A percentile compares a stretch with the other conserved stretches of the same genome.
Evolutionary conservation across 2,329 filamentous ascomycete species (phyloP).

Genomic region (Pezicula carpinea): DNA sequence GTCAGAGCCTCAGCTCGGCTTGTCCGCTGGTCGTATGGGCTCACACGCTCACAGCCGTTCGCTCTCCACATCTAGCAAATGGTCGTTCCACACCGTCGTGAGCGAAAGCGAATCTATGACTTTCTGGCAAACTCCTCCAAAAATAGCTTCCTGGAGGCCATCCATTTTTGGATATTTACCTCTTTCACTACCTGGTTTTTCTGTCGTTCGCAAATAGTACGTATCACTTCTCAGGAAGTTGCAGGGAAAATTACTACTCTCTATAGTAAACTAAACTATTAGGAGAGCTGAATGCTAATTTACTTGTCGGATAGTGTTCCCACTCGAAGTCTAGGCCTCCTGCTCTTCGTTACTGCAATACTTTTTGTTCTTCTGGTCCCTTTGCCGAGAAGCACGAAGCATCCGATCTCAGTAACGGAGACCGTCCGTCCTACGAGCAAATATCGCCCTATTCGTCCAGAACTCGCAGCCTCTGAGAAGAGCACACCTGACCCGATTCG

Average conservation of each 20-base stretch:
- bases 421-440: neutral
- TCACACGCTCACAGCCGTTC: constrained; percentile 13
- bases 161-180: neutral
- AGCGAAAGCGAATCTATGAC: constrained; percentile 14
- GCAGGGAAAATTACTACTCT: too few relatives aligned
- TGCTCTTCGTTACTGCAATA: neutral
- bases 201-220: constrained; percentile 10
- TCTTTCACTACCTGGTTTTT: neutral
- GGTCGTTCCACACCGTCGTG: constrained; percentile 8
- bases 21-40: constrained; percentile 3
- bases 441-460: constrained; percentile 12
- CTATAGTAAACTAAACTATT: too few relatives aligned
- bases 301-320: neutral
- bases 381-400: neutral
- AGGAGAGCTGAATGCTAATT: too few relatives aligned
- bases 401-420: neutral
- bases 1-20: constrained; percentile 9
- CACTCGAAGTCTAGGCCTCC: neutral
- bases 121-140: constrained; percentile 21
- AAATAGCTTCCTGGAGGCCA: constrained; percentile 7
- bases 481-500: constrained; percentile 23
- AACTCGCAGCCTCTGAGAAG: constrained; percentile 5
- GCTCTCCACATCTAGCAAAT: constrained; percentile 9
- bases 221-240: neutral
- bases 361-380: neutral